Conservation (phyloP, 495 filamentous ascomycete species). For the Penicillium odoratum region DNA sequence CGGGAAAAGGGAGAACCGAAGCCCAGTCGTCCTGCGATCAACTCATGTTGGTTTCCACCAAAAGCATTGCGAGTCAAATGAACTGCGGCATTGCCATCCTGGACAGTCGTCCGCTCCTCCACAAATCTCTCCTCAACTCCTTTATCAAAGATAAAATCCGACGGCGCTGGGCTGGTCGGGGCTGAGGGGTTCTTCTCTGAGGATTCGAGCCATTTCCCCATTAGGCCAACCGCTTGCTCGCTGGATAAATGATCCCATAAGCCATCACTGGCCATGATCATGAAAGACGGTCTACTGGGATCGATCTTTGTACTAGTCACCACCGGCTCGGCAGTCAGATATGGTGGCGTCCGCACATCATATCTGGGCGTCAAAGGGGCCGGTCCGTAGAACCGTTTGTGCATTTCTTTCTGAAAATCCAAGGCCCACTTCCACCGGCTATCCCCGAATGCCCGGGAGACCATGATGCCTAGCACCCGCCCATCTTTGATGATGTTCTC, state of each 20-base stretch:
- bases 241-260: slow-evolving; percentile 62
- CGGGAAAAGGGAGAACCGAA: slow-evolving; percentile 49
- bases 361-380: slow-evolving; percentile 38
- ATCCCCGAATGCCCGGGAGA: slow-evolving; percentile 66
- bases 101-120: slow-evolving; percentile 45
- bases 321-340: slow-evolving; percentile 64
- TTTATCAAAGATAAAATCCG: slow-evolving; percentile 30
- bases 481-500: slow-evolving; percentile 52
- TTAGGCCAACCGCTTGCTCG: slow-evolving; percentile 58
- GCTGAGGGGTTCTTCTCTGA: slow-evolving; percentile 16
- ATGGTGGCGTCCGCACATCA: slow-evolving; percentile 55
- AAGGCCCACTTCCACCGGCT: slow-evolving; percentile 61
- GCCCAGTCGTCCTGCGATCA: slow-evolving; percentile 54
- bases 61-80: slow-evolving; percentile 63
- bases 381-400: slow-evolving; percentile 48
- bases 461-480: slow-evolving; percentile 55
- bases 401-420: slow-evolving; percentile 42
- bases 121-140: slow-evolving; percentile 23
- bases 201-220: slow-evolving; percentile 55
- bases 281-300: slow-evolving; percentile 47
- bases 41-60: slow-evolving; percentile 57
- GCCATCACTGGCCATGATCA: slow-evolving; percentile 66
- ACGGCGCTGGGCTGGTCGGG: slow-evolving; percentile 16
- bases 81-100: slow-evolving; percentile 62
- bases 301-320: slow-evolving; percentile 57